Base-by-base conservation (phyloP, 1,139 yeast genomes). In the Debaryomycetaceae sp. region DNA sequence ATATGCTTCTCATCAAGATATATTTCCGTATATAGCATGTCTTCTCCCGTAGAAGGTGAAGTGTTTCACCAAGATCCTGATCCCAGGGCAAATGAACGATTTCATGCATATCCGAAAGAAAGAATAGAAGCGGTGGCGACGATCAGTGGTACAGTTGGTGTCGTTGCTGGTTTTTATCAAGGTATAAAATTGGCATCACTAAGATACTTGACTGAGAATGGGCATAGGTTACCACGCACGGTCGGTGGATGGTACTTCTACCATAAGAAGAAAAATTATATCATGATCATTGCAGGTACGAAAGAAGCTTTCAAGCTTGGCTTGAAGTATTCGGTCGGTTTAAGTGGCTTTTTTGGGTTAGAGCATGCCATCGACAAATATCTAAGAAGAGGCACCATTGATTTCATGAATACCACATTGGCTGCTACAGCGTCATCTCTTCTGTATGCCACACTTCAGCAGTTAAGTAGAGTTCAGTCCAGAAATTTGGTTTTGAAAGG, bases 241-340 rank as follows among this genome's bases (percentile, higher is more conserved):
- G 86, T 83, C 44, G 93, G 90, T 33, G 95, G 93, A 0, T 88
- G 96, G 96, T 89, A 86, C 60, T 86, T 85, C 59, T 88, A 89
- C 64, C 95, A 88, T 63, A 88, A 87, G 63, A 77, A 89, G 52
- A 88, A 87, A 67, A 86, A 87, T 62, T 87, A 87, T 60, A 86
- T 85, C 38, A 81, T 88, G 67, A 65, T 86, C 37, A 71, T 78
- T 44, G 69, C 68, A 24, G 88, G 87, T 0, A 62, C 78, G 50
- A 66, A 65, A 13, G 50, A 57, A 11, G 87, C 83, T 0, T 49
- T 75, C 24, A 62, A 58, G 44, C 72, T 70, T 24, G 76, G 78
- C 0, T 43, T 64, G 14, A 81, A 78, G 52, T 72, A 73, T 46
- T 70, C 82, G 2, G 46, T 62, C 0, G 74, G 78, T 5, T 78